Evolutionary conservation across 345 rosid species (phyloP).

Genomic region (Populus pruinosa): DNA sequence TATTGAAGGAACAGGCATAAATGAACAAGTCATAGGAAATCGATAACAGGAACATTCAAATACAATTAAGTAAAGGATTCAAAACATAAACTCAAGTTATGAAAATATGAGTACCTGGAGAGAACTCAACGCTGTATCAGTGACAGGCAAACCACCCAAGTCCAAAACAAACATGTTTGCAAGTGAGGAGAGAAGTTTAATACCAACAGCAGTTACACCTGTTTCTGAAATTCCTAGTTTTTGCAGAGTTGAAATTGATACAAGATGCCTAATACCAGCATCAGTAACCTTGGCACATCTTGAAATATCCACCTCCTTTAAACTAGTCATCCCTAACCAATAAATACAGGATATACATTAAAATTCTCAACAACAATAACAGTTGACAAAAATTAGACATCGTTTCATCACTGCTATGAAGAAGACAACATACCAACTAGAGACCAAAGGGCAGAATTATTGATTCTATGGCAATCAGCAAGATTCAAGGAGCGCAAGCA

Average conservation of each 20-base stretch:
- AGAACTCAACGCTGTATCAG: conserved; percentile 53
- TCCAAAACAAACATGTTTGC: conserved; percentile 53
- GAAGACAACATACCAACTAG: conserved; percentile 42
- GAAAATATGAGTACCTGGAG: conserved; percentile 53
- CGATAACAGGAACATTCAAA: too few species aligned
- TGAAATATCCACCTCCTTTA: conserved; percentile 78
- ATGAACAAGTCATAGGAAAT: too few species aligned
- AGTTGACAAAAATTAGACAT: neutral
- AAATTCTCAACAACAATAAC: neutral
- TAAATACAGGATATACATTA: too few species aligned
- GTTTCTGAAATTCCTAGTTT: conserved; percentile 65
- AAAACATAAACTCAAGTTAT: neutral
- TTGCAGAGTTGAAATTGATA: conserved; percentile 60
- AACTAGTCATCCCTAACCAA: conserved; percentile 51
- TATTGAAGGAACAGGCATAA: neutral
- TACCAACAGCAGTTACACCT: conserved; percentile 53
- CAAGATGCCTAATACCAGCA: conserved; percentile 63
- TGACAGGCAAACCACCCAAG: conserved; percentile 87
- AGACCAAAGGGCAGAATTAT: conserved; percentile 70
- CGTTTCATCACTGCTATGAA: neutral
- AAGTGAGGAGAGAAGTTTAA: conserved; percentile 64
- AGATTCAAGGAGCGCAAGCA: conserved; percentile 51
- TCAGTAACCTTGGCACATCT: conserved; percentile 75
- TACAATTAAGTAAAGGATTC: too few species aligned
- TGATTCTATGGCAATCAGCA: conserved; percentile 66